phyloP scores from a whole-genome alignment of 345 rosid species.

The Pistacia vera region DNA sequence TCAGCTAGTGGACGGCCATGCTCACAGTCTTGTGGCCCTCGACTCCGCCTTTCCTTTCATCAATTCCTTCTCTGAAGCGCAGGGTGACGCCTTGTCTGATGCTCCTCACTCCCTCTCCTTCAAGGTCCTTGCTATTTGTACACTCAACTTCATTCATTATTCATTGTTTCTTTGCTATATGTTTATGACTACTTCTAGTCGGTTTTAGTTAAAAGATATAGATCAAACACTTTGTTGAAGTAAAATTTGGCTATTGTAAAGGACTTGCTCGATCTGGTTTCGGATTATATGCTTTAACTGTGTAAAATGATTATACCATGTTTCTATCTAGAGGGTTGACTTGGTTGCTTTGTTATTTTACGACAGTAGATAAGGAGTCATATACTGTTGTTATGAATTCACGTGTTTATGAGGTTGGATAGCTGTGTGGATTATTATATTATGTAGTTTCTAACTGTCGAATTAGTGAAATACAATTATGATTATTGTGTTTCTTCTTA shows the following conservation, averaged over 20 bases:
- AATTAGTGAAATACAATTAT: neutral
- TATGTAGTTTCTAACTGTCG: neutral
- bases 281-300: neutral
- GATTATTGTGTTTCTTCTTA: neutral
- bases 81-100: constrained; percentile 69
- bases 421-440: neutral
- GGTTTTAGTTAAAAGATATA: neutral
- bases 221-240: neutral
- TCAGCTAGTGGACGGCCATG: constrained; percentile 78
- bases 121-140: constrained; percentile 41
- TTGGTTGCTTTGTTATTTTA: neutral
- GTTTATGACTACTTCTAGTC: neutral
- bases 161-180: neutral
- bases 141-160: neutral
- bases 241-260: neutral
- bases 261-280: neutral
- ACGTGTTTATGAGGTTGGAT: neutral
- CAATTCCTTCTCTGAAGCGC: constrained; percentile 72
- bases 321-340: neutral
- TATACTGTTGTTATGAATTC: neutral
- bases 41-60: constrained; percentile 75
- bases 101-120: constrained; percentile 76
- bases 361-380: too few relatives aligned
- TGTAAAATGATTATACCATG: neutral
- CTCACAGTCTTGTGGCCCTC: constrained; percentile 73